Evolutionary conservation across 495 filamentous ascomycete species (phyloP).

Genomic region (Evansstolkia leycettana): DNA sequence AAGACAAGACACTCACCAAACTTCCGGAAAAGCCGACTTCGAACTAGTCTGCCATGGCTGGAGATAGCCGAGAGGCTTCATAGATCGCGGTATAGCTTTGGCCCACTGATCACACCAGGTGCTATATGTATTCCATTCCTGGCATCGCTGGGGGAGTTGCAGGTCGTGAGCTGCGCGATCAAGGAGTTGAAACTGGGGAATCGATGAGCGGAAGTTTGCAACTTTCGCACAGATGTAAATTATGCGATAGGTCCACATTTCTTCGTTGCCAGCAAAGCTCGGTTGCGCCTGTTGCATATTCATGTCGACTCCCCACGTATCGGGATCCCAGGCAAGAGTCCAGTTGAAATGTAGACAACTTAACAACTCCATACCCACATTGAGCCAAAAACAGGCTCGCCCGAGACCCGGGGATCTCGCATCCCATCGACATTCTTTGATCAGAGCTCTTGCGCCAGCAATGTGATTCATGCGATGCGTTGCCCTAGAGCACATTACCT

Average conservation of each 20-base stretch:
- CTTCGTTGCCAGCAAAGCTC: conserved; percentile 44
- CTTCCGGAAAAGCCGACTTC: conserved; percentile 72
- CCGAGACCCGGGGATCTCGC: conserved; percentile 69
- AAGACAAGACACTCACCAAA: conserved; percentile 73
- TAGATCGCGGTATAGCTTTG: conserved; percentile 61
- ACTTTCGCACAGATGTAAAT: conserved; percentile 86
- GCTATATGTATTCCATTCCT: conserved; percentile 69
- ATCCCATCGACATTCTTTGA: conserved; percentile 87
- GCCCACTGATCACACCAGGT: conserved; percentile 73
- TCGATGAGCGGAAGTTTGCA: conserved; percentile 63
- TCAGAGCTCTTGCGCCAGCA: conserved; percentile 71
- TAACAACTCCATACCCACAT: conserved; percentile 79
- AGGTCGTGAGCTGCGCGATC: conserved; percentile 49
- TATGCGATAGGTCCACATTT: conserved; percentile 84
- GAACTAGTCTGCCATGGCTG: conserved; percentile 53
- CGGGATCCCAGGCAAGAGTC: conserved; percentile 81
- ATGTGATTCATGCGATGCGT: conserved; percentile 77
- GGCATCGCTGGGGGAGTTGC: conserved; percentile 47
- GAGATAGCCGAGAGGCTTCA: conserved; percentile 75
- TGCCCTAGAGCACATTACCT: conserved; percentile 73
- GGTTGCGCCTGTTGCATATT: conserved; percentile 43
- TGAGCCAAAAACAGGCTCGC: conserved; percentile 89
- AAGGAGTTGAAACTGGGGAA: conserved; percentile 45
- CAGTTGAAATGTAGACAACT: conserved; percentile 81
- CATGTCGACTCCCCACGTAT: conserved; percentile 86